A percentile compares a stretch with the other conserved stretches of the same genome.
phyloP scores from a whole-genome alignment of 2,329 filamentous ascomycete species.

The Penicillium sp. region DNA sequence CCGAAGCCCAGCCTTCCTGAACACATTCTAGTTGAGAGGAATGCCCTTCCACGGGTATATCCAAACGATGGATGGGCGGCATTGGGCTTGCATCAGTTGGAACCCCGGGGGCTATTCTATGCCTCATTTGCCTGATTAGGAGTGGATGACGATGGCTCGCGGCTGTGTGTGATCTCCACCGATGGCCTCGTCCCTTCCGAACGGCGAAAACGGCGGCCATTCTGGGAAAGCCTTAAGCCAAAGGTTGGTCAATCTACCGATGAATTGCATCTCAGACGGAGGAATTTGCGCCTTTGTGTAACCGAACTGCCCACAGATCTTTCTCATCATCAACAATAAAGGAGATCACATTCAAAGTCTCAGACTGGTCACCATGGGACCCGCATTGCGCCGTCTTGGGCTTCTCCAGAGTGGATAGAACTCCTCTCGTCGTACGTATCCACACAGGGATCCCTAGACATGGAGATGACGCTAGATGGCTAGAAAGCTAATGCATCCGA shows the following conservation, averaged over 20 bases:
- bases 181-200: background rate
- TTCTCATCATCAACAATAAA: background rate
- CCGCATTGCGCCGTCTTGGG: background rate
- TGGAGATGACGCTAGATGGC: background rate
- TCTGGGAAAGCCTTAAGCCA: background rate
- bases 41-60: background rate
- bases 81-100: background rate
- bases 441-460: background rate
- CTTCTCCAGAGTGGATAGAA: background rate
- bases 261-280: conserved; percentile 20
- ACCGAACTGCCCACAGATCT: conserved; percentile 7
- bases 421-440: background rate
- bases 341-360: background rate
- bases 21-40: background rate
- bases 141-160: conserved; percentile 4
- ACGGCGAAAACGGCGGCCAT: conserved; percentile 8
- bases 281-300: conserved; percentile 14
- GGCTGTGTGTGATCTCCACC: conserved; percentile 2
- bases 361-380: background rate
- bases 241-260: background rate
- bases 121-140: conserved; percentile 6
- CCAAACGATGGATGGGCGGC: background rate
- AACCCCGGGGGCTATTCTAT: conserved; percentile 1
- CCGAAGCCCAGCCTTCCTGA: background rate
- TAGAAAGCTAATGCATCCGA: conserved; percentile 1